Percentiles rank a stretch among this genome's conserved stretches.
These are phyloP conservation scores for Nigrograna mackinnonii DNA, from an alignment of 2,329 filamentous ascomycete genomes.

Conservation along the genomic window DNA sequence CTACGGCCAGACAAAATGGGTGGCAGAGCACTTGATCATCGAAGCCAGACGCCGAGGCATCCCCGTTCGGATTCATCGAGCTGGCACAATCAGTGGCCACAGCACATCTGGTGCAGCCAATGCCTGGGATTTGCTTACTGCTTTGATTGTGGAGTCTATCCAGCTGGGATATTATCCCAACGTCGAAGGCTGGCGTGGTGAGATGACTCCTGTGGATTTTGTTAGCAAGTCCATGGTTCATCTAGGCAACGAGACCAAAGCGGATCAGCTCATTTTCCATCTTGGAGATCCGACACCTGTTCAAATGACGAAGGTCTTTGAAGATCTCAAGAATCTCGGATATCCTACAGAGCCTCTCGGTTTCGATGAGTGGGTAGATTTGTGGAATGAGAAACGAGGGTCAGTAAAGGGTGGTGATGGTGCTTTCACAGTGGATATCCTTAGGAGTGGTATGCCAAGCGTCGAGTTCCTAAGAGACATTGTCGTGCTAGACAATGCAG, in stretches of 20 bases:
- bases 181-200: conserved; percentile 74
- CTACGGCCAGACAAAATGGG: conserved; percentile 82
- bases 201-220: conserved; percentile 86
- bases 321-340: conserved; percentile 66
- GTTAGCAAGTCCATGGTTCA: conserved; percentile 75
- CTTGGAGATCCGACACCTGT: conserved; percentile 74
- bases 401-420: conserved; percentile 67
- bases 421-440: conserved; percentile 76
- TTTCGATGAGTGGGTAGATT: conserved; percentile 74
- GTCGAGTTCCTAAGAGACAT: conserved; percentile 72
- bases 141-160: conserved; percentile 76
- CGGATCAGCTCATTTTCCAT: conserved; percentile 70
- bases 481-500: conserved; percentile 72
- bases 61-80: conserved; percentile 71
- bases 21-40: conserved; percentile 73
- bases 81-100: conserved; percentile 79
- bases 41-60: conserved; percentile 71
- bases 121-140: conserved; percentile 76
- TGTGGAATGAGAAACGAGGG: conserved; percentile 74
- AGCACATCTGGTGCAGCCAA: conserved; percentile 76
- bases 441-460: conserved; percentile 79
- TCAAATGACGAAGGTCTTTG: conserved; percentile 67
- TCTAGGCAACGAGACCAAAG: conserved; percentile 65
- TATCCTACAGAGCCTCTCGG: conserved; percentile 68
- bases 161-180: conserved; percentile 72